A percentile compares a stretch with the other conserved stretches of the same genome.
Conservation (phyloP, 1,284 basidiomycete species). For the Tilletiopsis washingtonensis region DNA sequence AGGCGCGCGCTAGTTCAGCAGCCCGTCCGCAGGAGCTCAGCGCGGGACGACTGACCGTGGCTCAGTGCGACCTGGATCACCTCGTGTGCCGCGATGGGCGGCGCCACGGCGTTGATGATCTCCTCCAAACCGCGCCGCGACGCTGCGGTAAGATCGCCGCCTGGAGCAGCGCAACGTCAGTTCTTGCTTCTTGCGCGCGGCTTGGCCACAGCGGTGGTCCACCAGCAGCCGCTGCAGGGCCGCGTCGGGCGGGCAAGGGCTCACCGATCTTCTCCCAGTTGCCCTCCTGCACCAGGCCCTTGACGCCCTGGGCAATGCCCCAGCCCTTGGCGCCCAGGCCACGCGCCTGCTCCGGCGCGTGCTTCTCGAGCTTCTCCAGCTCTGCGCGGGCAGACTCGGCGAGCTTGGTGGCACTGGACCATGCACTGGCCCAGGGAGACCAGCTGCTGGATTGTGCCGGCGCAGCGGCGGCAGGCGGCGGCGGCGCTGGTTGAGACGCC, state of each 20-base stretch:
- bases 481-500: no score
- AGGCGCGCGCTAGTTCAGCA: no score
- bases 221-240: no score
- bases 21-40: neutral
- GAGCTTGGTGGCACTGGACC: conserved; percentile 47
- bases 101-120: conserved; percentile 89
- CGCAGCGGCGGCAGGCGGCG: neutral
- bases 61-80: conserved; percentile 90
- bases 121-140: conserved; percentile 52
- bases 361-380: conserved; percentile 21
- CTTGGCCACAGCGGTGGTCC: no score
- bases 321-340: conserved; percentile 14
- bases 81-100: conserved; percentile 95
- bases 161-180: no score
- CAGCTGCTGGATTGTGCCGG: neutral
- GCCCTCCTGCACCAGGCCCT: conserved; percentile 34
- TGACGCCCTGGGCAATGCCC: conserved; percentile 32
- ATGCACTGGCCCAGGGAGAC: conserved; percentile 58
- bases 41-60: conserved; percentile 57
- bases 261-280: conserved; percentile 28
- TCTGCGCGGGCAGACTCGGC: conserved; percentile 44
- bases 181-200: neutral
- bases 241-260: neutral
- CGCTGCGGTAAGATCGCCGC: conserved; percentile 31
- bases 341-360: neutral